Conservation (phyloP, 805 yeast species). For the Saccharomyces mikatae region DNA sequence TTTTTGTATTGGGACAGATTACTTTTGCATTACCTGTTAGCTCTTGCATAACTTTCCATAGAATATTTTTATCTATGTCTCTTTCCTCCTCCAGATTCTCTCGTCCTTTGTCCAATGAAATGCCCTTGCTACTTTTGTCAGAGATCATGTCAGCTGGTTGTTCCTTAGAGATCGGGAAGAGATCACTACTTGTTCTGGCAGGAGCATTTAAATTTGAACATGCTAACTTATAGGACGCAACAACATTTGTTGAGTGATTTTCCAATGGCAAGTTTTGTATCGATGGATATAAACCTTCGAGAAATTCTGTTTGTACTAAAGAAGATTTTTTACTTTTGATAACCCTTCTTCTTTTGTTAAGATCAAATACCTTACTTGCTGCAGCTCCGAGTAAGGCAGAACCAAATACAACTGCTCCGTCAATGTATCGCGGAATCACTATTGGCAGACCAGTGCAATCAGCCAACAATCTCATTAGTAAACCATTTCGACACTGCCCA, state of each 20-base stretch:
- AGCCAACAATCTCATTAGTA: conserved; percentile 82
- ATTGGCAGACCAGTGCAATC: conserved; percentile 90
- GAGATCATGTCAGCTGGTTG: background rate
- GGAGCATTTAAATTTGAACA: conserved; percentile 63
- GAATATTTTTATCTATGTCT: conserved; percentile 36
- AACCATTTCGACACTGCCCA: conserved; percentile 90
- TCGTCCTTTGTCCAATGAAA: conserved; percentile 3
- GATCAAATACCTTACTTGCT: conserved; percentile 64
- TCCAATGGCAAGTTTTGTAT: conserved; percentile 3
- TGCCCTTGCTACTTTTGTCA: conserved; percentile 5
- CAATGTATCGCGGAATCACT: conserved; percentile 88
- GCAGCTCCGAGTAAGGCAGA: conserved; percentile 91
- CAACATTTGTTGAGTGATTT: conserved; percentile 1
- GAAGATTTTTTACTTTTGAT: conserved; percentile 12
- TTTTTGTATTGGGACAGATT: conserved; percentile 54
- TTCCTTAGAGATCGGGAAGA: background rate
- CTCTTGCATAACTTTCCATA: conserved; percentile 83
- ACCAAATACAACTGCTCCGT: conserved; percentile 95
- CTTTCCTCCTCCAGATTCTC: conserved; percentile 7
- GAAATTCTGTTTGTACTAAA: conserved; percentile 7
- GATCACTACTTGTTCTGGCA: conserved; percentile 16
- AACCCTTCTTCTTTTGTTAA: conserved; percentile 9
- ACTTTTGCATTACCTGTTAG: conserved; percentile 80
- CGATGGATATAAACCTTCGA: conserved; percentile 3
- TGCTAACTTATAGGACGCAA: conserved; percentile 69